Percentiles rank a stretch among this genome's conserved stretches.
Evolutionary conservation across 2,329 filamentous ascomycete species (phyloP).

Genomic region (Gyromitra esculenta): DNA sequence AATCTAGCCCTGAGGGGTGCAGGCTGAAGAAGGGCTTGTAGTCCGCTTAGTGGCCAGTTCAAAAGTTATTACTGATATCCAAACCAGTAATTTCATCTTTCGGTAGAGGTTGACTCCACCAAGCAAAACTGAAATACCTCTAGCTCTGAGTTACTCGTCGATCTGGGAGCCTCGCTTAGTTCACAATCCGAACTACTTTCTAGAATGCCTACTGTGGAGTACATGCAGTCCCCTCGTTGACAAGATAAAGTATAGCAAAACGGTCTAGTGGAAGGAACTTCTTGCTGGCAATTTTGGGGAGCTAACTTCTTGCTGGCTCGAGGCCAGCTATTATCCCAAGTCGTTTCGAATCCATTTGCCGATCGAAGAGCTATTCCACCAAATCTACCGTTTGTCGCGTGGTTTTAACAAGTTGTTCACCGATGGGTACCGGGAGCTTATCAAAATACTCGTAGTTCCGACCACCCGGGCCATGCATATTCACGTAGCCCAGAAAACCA

Average conservation of each 20-base stretch:
- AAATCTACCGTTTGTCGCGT: conserved; percentile 22
- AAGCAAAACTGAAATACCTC: neutral
- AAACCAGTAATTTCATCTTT: neutral
- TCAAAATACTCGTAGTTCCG: conserved; percentile 1
- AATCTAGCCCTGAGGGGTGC: neutral
- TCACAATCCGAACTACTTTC: neutral
- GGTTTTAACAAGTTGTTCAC: conserved; percentile 13
- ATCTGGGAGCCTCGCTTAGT: neutral
- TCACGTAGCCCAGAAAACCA: neutral
- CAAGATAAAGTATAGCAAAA: conserved; percentile 35
- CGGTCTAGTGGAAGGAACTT: neutral
- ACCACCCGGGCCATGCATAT: conserved; percentile 20
- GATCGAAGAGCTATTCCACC: neutral
- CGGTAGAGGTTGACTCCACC: neutral
- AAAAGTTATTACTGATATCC: neutral
- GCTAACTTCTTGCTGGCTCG: neutral
- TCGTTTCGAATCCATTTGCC: conserved; percentile 7
- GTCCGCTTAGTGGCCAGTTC: neutral
- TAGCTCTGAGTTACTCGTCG: neutral
- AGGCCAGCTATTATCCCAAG: neutral
- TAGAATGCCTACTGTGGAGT: neutral
- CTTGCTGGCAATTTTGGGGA: neutral
- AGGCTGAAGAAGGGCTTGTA: neutral
- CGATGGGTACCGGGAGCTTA: neutral
- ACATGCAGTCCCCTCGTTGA: neutral